Evolutionary conservation across 2,329 filamentous ascomycete species (phyloP), one percentile per base, ranked within the genome.

Genomic region (Penicillium sp.): DNA sequence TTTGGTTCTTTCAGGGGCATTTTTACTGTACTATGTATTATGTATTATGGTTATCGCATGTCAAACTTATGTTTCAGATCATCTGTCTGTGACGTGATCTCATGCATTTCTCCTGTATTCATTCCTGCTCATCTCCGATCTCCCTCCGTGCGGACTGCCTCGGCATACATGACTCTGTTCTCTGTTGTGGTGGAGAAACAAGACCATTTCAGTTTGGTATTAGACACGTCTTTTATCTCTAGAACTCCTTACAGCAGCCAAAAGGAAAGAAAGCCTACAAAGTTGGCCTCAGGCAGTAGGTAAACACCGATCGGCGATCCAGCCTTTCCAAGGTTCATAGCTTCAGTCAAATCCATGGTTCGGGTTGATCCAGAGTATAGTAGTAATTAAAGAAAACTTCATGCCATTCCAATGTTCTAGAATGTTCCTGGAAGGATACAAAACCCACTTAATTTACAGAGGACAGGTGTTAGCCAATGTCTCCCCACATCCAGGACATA

Each of bases 81-180:
- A 47, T 44, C 46, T 44, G 29, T 50, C 39, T 56, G 46, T 39
- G 46, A 46, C 48, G 48, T 55, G 53, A 55, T 50, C 42, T 55
- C 52, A 48, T 50, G 9, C 48, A 35, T 39, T 50, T 50, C 47
- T 39, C 35, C 35, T 39, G 19, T 39, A n/a, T 26, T 26, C 22
- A 42, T 42, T 48, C 31, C 24, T 54, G 42, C 42, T 54, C 44
- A 54, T 54, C 33, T 49, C 44, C 44, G 52, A 14, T 29, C 14
- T 14, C 13, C 16, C 16, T 47, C 9, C 27, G 29, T n/a, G 14
- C 14, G 19, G n/a, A 42, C 19, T 42, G 19, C 35, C 35, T 39
- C 39, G 39, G 39, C n/a, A 42, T 22, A 21, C 14, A 22, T 42
- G 39, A 21, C n/a, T 22, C n/a, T 6, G 19, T 42, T 42, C 19